These are phyloP conservation scores for Cucumis hystrix DNA, from an alignment of 306 rosid genomes.

Conservation along the genomic window DNA sequence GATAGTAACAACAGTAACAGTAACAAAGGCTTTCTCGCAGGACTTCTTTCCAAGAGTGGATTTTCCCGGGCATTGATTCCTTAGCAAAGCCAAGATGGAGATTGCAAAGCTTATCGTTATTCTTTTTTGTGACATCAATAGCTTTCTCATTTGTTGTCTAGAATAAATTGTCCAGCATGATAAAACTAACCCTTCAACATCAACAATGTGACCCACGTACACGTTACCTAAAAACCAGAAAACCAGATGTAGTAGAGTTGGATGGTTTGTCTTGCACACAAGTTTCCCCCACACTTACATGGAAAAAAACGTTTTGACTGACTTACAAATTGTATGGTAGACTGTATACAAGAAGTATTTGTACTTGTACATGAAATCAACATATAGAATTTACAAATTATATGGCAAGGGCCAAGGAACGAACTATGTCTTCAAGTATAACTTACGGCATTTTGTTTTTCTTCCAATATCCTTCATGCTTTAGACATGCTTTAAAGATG, in stretches of 20 bases:
- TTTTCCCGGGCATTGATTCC: constrained; percentile 21
- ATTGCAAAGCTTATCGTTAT: not conserved
- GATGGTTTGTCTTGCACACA: not conserved
- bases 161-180: not conserved
- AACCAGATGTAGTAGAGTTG: not conserved
- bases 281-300: no score
- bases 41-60: constrained; percentile 68
- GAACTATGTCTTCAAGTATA: no score
- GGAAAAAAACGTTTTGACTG: no score
- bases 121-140: not conserved
- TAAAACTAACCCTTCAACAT: not conserved
- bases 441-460: no score
- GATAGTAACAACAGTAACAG: constrained; percentile 15
- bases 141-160: not conserved
- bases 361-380: no score
- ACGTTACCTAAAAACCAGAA: not conserved
- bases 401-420: no score
- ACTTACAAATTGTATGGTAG: no score
- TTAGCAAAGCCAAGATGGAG: not conserved
- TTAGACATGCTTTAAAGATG: no score
- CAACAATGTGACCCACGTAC: not conserved
- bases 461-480: no score
- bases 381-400: no score
- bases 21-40: constrained; percentile 54
- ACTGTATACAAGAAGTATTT: no score